Conservation (phyloP, 2,329 filamentous ascomycete genomes). For the Colletotrichum tamarilloi region DNA sequence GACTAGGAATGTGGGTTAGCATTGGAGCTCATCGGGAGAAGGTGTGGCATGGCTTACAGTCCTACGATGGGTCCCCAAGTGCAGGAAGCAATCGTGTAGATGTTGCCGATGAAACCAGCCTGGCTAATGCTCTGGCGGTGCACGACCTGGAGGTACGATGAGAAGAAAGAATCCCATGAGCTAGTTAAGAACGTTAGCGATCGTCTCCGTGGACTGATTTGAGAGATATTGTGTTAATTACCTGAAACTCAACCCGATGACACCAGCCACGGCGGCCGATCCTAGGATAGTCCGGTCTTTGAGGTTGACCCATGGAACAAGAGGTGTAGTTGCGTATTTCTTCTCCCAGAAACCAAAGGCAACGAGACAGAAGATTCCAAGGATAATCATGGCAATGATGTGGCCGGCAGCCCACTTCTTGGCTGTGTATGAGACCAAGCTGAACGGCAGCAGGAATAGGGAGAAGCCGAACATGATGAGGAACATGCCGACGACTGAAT, state of each 20-base stretch:
- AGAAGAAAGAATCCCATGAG: constrained; percentile 45
- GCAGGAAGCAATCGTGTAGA: constrained; percentile 49
- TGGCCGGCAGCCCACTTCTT: constrained; percentile 53
- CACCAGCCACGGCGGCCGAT: constrained; percentile 49
- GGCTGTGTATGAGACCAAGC: constrained; percentile 56
- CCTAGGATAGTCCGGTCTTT: constrained; percentile 41
- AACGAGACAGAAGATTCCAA: constrained; percentile 27
- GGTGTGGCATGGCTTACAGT: constrained; percentile 36
- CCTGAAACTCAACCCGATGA: constrained; percentile 55
- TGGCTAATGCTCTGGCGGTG: constrained; percentile 41
- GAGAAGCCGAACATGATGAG: constrained; percentile 60
- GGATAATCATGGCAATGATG: constrained; percentile 55
- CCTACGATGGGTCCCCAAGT: constrained; percentile 53
- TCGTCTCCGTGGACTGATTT: constrained; percentile 24
- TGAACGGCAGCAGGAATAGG: constrained; percentile 68
- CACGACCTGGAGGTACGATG: constrained; percentile 54
- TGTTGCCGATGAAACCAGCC: constrained; percentile 45
- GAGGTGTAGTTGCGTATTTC: constrained; percentile 57
- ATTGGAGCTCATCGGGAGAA: constrained; percentile 48
- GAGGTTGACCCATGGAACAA: constrained; percentile 57
- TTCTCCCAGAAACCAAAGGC: constrained; percentile 49
- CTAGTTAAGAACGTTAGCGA: constrained; percentile 36
- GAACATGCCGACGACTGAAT: constrained; percentile 55
- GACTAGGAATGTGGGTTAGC: constrained; percentile 54
- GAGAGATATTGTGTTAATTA: constrained; percentile 37